Evolutionary conservation across 805 yeast species (phyloP).

Genomic region (Aciculoconidium aculeatum): DNA sequence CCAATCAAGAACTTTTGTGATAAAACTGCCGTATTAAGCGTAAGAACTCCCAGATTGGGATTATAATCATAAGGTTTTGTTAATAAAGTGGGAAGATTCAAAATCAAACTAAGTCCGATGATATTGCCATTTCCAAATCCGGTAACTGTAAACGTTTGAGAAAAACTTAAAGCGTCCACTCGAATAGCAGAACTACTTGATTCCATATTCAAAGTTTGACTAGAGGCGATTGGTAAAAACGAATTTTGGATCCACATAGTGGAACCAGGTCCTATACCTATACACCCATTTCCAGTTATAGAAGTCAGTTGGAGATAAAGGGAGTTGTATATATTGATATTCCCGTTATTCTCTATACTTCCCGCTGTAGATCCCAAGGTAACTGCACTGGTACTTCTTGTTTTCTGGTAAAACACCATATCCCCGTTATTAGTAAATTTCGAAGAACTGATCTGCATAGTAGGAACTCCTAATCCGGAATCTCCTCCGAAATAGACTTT

Average conservation of each 20-base stretch:
- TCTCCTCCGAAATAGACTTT: slow-evolving; percentile 9
- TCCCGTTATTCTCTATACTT: slow-evolving; percentile 11
- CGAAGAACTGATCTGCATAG: slow-evolving; percentile 8
- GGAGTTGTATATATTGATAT: slow-evolving; percentile 20
- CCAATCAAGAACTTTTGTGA: slow-evolving; percentile 9
- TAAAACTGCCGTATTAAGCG: slow-evolving; percentile 6
- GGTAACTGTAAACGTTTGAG: slow-evolving; percentile 17
- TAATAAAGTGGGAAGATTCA: slow-evolving; percentile 2
- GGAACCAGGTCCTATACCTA: slow-evolving; percentile 12
- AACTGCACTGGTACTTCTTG: slow-evolving; percentile 17
- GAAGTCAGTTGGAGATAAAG: slow-evolving; percentile 17
- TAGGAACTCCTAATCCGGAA: slow-evolving; percentile 8
- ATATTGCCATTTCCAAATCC: slow-evolving; percentile 25
- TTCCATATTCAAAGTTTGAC: slow-evolving; percentile 10
- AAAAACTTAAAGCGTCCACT: slow-evolving; percentile 14
- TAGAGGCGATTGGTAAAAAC: slow-evolving; percentile 4
- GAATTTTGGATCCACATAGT: slow-evolving; percentile 8
- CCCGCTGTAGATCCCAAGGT: slow-evolving; percentile 10
- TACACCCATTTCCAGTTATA: slow-evolving; percentile 25
- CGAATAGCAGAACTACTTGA: slow-evolving; percentile 7
- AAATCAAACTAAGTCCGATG: slow-evolving; percentile 16
- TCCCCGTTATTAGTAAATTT: slow-evolving; percentile 15
- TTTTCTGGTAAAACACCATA: slow-evolving; percentile 16
- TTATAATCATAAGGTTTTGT: slow-evolving; percentile 4
- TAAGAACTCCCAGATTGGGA: slow-evolving; percentile 17